phyloP scores from a whole-genome alignment of 2,329 filamentous ascomycete species.

The Dothistroma septosporum region DNA sequence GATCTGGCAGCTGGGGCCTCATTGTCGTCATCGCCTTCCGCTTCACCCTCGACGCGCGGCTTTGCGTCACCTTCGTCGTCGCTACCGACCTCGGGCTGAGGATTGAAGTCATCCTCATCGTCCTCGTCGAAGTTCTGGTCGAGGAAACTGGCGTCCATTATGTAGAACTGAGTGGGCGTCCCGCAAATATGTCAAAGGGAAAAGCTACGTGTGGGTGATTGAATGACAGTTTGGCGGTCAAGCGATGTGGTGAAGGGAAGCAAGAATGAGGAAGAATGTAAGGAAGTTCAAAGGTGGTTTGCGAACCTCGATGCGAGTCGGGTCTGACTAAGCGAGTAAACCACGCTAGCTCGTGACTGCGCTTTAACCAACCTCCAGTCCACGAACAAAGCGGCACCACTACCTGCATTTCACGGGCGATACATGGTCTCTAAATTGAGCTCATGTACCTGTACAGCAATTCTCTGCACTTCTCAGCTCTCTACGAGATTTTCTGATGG shows the following conservation, averaged over 20 bases:
- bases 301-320: not conserved
- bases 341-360: not conserved
- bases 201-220: not conserved
- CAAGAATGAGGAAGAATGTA: not conserved
- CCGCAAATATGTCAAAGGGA: not conserved
- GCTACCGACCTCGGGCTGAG: constrained; percentile 66
- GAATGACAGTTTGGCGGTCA: not conserved
- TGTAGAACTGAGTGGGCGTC: not conserved
- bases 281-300: constrained; percentile 2
- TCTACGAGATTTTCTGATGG: too few species aligned
- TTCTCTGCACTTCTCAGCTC: too few species aligned
- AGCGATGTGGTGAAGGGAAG: not conserved
- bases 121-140: constrained; percentile 55
- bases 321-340: not conserved
- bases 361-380: not conserved
- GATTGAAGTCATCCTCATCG: constrained; percentile 88
- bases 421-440: too few species aligned
- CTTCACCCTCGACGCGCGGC: constrained; percentile 31
- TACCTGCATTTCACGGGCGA: too few species aligned
- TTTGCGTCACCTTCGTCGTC: constrained; percentile 58
- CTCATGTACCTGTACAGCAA: too few species aligned
- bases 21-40: constrained; percentile 35
- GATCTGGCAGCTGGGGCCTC: constrained; percentile 27
- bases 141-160: constrained; percentile 39
- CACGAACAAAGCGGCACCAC: not conserved